phyloP scores from a whole-genome alignment of 1,284 basidiomycete species.

The Heterobasidion annosum region DNA sequence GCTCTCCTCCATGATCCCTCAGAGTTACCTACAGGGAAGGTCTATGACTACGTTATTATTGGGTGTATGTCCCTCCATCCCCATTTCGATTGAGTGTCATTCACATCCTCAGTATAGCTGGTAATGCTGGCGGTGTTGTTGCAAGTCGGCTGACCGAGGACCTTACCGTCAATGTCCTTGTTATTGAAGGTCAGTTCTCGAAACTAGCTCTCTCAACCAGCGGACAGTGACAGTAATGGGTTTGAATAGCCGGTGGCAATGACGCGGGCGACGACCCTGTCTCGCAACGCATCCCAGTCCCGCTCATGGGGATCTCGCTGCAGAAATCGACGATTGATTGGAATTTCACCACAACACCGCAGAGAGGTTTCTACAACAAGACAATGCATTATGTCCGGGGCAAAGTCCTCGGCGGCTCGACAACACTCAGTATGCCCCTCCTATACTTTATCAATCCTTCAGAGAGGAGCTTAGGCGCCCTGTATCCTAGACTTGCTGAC shows the following conservation, averaged over 20 bases:
- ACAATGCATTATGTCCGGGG: constrained; percentile 11
- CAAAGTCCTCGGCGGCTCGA: constrained; percentile 15
- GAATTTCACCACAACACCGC: constrained; percentile 16
- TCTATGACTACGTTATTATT: not conserved
- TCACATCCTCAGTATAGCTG: not conserved
- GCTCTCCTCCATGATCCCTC: not conserved
- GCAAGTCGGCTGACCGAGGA: not conserved
- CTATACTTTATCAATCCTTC: not conserved
- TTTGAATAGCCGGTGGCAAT: not conserved
- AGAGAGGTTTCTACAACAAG: constrained; percentile 12
- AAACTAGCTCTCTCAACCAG: not conserved
- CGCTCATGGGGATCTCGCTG: not conserved
- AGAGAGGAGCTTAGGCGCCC: not conserved
- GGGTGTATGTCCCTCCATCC: not conserved
- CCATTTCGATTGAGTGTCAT: not conserved
- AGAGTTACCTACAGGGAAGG: not conserved
- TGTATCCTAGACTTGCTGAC: constrained; percentile 12
- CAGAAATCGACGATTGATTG: constrained; percentile 7
- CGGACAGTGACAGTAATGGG: not conserved
- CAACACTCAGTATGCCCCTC: constrained; percentile 13
- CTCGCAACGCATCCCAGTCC: not conserved
- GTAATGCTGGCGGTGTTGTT: not conserved
- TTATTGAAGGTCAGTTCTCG: not conserved
- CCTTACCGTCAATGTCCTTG: not conserved
- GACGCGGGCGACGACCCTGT: not conserved